Percentiles rank a stretch among this genome's conserved stretches.
phyloP scores from a whole-genome alignment of 345 rosid genomes.

The Corchorus capsularis region DNA sequence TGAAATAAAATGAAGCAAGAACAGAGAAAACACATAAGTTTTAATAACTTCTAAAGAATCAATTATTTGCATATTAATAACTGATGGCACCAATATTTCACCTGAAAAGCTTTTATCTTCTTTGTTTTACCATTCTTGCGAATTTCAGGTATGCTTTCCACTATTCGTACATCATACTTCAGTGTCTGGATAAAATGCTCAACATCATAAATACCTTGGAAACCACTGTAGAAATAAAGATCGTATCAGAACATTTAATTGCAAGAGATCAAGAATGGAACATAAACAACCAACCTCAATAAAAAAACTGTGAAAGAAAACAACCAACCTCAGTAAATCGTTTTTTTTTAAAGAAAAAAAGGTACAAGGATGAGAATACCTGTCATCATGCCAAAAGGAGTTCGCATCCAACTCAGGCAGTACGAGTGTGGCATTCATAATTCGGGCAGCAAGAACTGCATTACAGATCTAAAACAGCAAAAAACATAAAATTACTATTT shows the following conservation, averaged over 20 bases:
- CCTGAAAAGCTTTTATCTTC: slow-evolving; percentile 94
- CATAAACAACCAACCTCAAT: not conserved
- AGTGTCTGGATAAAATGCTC: slow-evolving; percentile 84
- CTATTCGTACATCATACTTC: slow-evolving; percentile 81
- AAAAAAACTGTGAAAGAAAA: not conserved
- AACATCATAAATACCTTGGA: slow-evolving; percentile 94
- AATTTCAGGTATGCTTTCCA: slow-evolving; percentile 85
- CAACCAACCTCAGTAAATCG: not conserved
- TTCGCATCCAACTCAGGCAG: slow-evolving; percentile 96
- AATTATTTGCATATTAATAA: not conserved
- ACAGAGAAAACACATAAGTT: not conserved
- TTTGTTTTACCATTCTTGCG: slow-evolving; percentile 84
- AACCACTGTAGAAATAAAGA: slow-evolving; percentile 60
- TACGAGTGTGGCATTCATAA: slow-evolving; percentile 98
- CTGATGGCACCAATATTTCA: slow-evolving; percentile 20
- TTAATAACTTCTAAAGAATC: slow-evolving; percentile 1
- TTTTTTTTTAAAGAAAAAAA: too few species aligned
- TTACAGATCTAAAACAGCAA: slow-evolving; percentile 76
- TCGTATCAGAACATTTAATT: not conserved
- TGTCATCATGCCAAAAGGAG: slow-evolving; percentile 99
- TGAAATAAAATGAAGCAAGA: slow-evolving; percentile 11
- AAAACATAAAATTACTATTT: slow-evolving; percentile 9
- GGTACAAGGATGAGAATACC: slow-evolving; percentile 44
- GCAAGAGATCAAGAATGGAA: slow-evolving; percentile 2
- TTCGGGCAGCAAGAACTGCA: slow-evolving; percentile 99